Evolutionary conservation across 106 monocot genomes (phyloP), one percentile per base, ranked within the genome.

Genomic region (Hemerocallis citrina): DNA sequence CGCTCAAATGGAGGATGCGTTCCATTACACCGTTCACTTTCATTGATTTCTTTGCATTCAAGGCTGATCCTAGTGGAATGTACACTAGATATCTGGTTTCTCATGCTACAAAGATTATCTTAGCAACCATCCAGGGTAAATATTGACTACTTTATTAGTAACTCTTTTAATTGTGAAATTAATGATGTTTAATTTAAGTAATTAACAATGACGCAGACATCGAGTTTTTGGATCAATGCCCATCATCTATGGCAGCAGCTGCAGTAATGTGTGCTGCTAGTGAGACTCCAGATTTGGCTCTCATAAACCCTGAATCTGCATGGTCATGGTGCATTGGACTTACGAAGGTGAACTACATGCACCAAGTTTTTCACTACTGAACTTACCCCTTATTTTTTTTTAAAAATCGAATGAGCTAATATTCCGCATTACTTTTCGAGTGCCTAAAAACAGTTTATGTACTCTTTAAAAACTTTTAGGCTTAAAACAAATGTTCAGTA

Each of bases 21-120:
- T 65, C 78, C 0, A 65, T 82, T 14, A 89, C 89, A 16, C 89
- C 89, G 7, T 89, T 89, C 61, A 62, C 74, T 4, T 89, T 81
- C 67, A 31, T 89, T 9, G 72, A 81, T 31, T 80, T 68, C 73
- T 81, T 89, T 30, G 76, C 71, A 6, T 66, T 34, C 45, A 82
- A 69, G 69, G 64, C 57, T 2, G 79, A 74, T 25, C 67, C 77
- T 10, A 61, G 57, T 21, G 72, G 86, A 59, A 35, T 31, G 12
- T 37, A 66, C 20, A 31, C 47, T 11, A 77, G 64, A 68, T 58
- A 65, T 46, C 44, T 88, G 57, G 73, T 74, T 36, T 68, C 73
- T 7, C 76, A 54, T 34, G 82, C 82, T 13, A 58, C 75, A 1
- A 34, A 71, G 34, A 73, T 71, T 57, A 76, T 78, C 46, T 33